Base-by-base conservation (phyloP, 139 green algal genomes). In the Picochlorum sp. region DNA sequence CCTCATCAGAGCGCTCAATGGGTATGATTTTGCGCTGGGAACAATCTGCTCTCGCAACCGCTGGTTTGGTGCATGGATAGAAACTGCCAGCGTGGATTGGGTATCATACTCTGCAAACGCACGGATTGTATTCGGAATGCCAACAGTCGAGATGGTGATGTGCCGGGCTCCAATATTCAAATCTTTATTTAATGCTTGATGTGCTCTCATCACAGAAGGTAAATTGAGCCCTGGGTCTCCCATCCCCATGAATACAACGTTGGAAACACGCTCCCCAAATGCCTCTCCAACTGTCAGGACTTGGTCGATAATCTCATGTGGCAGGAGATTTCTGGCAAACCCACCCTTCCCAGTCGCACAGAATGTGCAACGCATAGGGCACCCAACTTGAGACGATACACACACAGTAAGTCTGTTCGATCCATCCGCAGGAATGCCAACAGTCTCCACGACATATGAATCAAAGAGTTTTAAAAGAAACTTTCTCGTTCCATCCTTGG, bases 61-160 rank as follows among this genome's bases (percentile, higher is more conserved):
- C 66, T 95, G 88, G 47, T 70, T 90, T 38, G 85, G 83, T 0
- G 87, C 83, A 65, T 91, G 82, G 45, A 88, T 66, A 24, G 64
- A 82, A 3, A 97, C 83, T 4, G 90, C 90, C 45, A 97, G 79
- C 13, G 85, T 92, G 56, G 62, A 67, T 70, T 88, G 85, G 28
- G 88, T 38, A 26, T 73, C 49, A 21, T 75, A 45, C 21, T 68
- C 24, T 2, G 84, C 90, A 44, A 97, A 78, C 21, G 62, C 77
- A 38, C 28, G 8, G 18, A 93, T 86, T 30, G 88, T 63, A 45
- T 92, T 85, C 31, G 78, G 78, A 24, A 66, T 45, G 13, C 91
- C 94, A n/a, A 98, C 94, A 1, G 94, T 98, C n/a, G 77, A 91
- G 45, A 99, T 88, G 23, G 94, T 98, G 62, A 99, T 95, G 71